Percentiles rank a stretch among this genome's conserved stretches.
Conservation (phyloP, 2,329 filamentous ascomycete species). For the Sordariomycetes sp. region DNA sequence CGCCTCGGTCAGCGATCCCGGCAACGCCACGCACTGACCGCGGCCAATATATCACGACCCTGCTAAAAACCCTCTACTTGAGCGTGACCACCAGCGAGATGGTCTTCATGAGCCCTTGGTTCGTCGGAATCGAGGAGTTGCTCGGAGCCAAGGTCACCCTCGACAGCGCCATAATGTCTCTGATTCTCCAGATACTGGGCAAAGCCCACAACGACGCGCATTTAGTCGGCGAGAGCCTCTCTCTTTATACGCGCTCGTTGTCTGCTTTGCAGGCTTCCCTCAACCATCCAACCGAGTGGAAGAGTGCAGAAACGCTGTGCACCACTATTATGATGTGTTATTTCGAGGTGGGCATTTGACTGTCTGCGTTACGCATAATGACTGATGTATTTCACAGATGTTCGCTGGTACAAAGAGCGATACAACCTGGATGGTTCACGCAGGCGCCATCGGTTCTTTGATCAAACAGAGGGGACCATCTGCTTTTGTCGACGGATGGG, state of each 20-base stretch:
- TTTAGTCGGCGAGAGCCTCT: slow-evolving; percentile 3
- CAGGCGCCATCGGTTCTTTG: slow-evolving; percentile 1
- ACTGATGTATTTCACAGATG: slow-evolving; percentile 1
- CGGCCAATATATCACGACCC: no score
- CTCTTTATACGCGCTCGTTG: slow-evolving; percentile 2
- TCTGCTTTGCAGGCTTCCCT: slow-evolving; percentile 1
- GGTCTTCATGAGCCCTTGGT: no score
- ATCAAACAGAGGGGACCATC: slow-evolving; percentile 3
- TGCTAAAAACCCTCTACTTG: no score
- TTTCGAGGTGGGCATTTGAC: slow-evolving; percentile 4
- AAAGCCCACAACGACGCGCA: background rate
- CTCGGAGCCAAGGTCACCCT: slow-evolving; percentile 4
- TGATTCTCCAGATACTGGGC: slow-evolving; percentile 4
- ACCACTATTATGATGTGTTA: slow-evolving; percentile 2
- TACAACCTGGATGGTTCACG: slow-evolving; percentile 5
- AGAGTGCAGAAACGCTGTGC: slow-evolving; percentile 3
- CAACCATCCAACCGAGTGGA: slow-evolving; percentile 3
- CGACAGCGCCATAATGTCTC: slow-evolving; percentile 4
- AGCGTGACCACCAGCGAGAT: no score
- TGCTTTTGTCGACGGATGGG: slow-evolving; percentile 1
- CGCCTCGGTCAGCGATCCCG: no score
- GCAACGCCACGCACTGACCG: no score
- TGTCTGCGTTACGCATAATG: no score
- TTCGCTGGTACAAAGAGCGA: slow-evolving; percentile 3
- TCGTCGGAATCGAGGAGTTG: no score